Base-by-base conservation (phyloP, 2,329 filamentous ascomycete genomes). In the Proliferodiscus dingleyae region DNA sequence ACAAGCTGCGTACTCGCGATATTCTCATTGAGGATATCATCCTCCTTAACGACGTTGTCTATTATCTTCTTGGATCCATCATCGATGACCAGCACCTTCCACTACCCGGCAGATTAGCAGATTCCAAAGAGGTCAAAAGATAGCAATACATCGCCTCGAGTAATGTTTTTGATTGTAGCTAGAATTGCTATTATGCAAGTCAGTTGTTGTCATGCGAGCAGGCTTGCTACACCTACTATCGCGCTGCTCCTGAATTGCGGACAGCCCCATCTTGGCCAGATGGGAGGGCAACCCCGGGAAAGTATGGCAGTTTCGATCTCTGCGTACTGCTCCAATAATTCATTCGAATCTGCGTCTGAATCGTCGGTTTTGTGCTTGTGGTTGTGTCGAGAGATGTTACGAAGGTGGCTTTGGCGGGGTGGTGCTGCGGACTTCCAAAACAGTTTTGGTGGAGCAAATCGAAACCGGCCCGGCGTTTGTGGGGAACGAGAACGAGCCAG, bases 21-120 rank as follows among this genome's bases (percentile, higher is more conserved):
- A 66, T 95, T 95, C 69, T 89, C 82, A 65, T 95, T 94, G 69
- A 98, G 84, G 56, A 98, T 94, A 62, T 96, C 89, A 79, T 98
- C 91, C 72, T 96, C 87, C 61, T 89, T 91, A 64, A 91, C 80
- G 37, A 88, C 86, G 73, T 91, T 95, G 69, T 95, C 85, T 59
- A 98, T 77, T 59, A 98, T 78, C 67, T 85, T 90, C 65, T 84
- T 83, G 64, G 88, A 90, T 46, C 74, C 76, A 57, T 87, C 83
- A 69, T 98, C 93, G 60, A 96, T 74, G 43, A 98, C 84, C 57
- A 98, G 73, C 56, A 96, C 87, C 79, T 97, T 98, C 93, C 93
- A 98, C 89, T 96, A 55, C 30, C 45, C 38, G 34, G 28, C 26
- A 8, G 43, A 46, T 60, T 34, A 57, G 52, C 21, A 45, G 16